Base-by-base conservation (phyloP, 1,284 basidiomycete genomes). In the Sporisorium reilianum region DNA sequence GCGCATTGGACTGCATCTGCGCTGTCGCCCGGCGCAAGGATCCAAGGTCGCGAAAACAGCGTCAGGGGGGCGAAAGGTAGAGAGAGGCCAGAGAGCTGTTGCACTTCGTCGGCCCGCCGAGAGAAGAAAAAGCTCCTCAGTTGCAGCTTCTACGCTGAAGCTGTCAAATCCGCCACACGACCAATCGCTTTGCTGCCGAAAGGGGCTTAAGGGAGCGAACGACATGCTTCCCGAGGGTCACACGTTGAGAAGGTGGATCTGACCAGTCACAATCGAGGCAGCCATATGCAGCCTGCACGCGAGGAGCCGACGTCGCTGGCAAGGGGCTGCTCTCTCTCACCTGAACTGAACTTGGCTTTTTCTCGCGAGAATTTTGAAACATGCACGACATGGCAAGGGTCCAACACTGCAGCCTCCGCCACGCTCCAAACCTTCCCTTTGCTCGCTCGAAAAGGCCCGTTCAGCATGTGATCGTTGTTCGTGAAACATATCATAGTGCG, bases 261-360 rank as follows among this genome's bases (percentile, higher is more conserved):
- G 23, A 45, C 44, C 3, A 45, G 44, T 45, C 25, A 28, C 9
- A 4, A 16, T 28, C 26, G 20, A 46, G 14, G 45, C 45, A n/a
- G 18, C 42, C 25, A 30, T 4, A 40, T 51, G 50, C 62, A 46
- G 54, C 45, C 25, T 45, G 23, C 20, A 50, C 36, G 54, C 38
- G 38, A 50, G 20, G 46, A 49, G 56, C 26, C 4, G 5, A 45
- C 36, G 22, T 38, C 28, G 61, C 54, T 64, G 54, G 61, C 61
- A 56, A 64, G 61, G 61, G 61, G 61, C 40, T 41, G n/a, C 38
- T 16, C n/a, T 38, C n/a, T n/a, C n/a, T n/a, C n/a, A n/a, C n/a
- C n/a, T n/a, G n/a, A n/a, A n/a, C n/a, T n/a, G n/a, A n/a, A 38
- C 16, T 8, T 18, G 36, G n/a, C 18, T 41, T 22, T 25, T 38